Evolutionary conservation across 2,329 filamentous ascomycete genomes (phyloP).

Genomic region (Penicillium sumatraense): DNA sequence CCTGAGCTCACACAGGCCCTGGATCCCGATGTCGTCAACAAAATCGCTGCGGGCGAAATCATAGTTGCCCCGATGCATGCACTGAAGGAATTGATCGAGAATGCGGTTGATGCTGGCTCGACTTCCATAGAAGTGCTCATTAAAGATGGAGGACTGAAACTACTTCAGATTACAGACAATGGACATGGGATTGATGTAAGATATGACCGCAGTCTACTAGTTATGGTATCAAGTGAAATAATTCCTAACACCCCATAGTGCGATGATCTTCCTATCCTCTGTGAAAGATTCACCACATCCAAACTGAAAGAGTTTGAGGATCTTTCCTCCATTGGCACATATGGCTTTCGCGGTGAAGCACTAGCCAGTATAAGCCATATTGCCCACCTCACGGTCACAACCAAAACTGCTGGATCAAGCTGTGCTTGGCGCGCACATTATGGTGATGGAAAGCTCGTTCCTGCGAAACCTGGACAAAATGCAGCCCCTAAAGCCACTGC

Average conservation of each 20-base stretch:
- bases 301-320: slow-evolving; percentile 95
- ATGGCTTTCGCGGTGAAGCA: slow-evolving; percentile 97
- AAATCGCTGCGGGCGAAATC: slow-evolving; percentile 97
- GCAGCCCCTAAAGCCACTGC: slow-evolving; percentile 86
- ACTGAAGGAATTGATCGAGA: slow-evolving; percentile 94
- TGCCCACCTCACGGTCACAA: slow-evolving; percentile 92
- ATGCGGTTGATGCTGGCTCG: slow-evolving; percentile 95
- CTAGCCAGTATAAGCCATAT: slow-evolving; percentile 98
- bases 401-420: slow-evolving; percentile 83
- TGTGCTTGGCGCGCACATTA: slow-evolving; percentile 93
- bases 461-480: slow-evolving; percentile 84
- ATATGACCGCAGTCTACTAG: not conserved
- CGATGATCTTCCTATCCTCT: slow-evolving; percentile 89
- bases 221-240: not conserved
- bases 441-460: slow-evolving; percentile 76
- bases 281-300: slow-evolving; percentile 94
- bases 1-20: slow-evolving; percentile 64
- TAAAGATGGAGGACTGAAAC: slow-evolving; percentile 92
- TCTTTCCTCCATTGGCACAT: slow-evolving; percentile 84
- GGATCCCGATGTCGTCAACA: slow-evolving; percentile 93
- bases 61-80: slow-evolving; percentile 97
- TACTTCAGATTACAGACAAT: slow-evolving; percentile 97
- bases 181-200: slow-evolving; percentile 90
- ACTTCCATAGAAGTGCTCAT: slow-evolving; percentile 88
- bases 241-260: slow-evolving; percentile 58